Percentiles rank a stretch among this genome's conserved stretches.
Conservation (phyloP, 305 asterid genomes). For the Lippia alba region DNA sequence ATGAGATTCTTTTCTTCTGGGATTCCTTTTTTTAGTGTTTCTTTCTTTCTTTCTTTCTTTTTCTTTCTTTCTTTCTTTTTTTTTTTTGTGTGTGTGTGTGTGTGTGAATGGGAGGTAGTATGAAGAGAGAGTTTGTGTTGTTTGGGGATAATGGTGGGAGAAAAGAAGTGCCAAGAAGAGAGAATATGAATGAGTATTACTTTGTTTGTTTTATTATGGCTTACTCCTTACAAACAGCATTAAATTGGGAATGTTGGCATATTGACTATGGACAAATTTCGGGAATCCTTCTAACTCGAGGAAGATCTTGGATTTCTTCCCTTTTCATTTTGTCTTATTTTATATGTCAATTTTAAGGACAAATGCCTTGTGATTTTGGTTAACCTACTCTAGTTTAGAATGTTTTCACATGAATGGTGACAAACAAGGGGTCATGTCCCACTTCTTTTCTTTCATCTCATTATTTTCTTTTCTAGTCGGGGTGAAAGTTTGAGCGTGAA, state of each 20-base stretch:
- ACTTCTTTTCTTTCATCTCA: too few relatives aligned
- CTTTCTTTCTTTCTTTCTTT: too few relatives aligned
- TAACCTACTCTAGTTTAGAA: slow-evolving; percentile 19
- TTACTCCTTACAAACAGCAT: slow-evolving; percentile 27
- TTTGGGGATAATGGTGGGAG: slow-evolving; percentile 26
- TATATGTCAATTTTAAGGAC: slow-evolving; percentile 26
- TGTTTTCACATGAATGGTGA: neutral
- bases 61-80: too few relatives aligned
- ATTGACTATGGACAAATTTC: slow-evolving; percentile 35
- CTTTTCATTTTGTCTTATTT: slow-evolving; percentile 22
- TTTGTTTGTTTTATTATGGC: slow-evolving; percentile 33
- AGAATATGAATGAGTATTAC: neutral
- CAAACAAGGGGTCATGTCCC: slow-evolving; percentile 24
- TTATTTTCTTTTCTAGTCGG: too few relatives aligned
- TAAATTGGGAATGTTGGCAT: slow-evolving; percentile 41
- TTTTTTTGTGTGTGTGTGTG: neutral
- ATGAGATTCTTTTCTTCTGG: neutral
- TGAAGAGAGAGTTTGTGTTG: slow-evolving; percentile 22
- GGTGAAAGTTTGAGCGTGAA: too few relatives aligned
- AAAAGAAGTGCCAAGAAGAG: slow-evolving; percentile 7
- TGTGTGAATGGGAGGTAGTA: slow-evolving; percentile 22
- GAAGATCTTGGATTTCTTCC: slow-evolving; percentile 24
- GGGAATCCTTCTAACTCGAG: slow-evolving; percentile 37
- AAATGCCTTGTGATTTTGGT: slow-evolving; percentile 26
- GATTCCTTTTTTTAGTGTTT: neutral